phyloP scores from a whole-genome alignment of 1,284 basidiomycete species.

The Cutaneotrichosporon spelunceum region DNA sequence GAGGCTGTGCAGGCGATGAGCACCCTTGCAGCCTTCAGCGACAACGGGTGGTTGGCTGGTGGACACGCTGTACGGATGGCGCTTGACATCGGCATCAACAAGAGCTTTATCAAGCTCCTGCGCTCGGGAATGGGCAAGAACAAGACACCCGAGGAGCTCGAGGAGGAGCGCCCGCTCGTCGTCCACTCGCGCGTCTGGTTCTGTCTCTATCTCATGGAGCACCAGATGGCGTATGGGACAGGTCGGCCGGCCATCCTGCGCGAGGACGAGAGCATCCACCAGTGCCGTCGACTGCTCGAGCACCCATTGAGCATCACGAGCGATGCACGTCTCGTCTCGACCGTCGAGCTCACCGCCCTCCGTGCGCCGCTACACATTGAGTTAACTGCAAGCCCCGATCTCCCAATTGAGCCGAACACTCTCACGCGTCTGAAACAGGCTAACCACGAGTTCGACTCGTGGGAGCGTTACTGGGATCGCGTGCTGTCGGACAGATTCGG shows the following conservation, averaged over 20 bases:
- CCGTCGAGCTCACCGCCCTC: conserved; percentile 55
- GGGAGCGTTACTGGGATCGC: conserved; percentile 52
- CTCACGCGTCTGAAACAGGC: conserved; percentile 50
- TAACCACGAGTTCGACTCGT: conserved; percentile 50
- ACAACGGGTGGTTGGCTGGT: conserved; percentile 85
- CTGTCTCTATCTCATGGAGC: conserved; percentile 83
- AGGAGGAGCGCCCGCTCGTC: conserved; percentile 73
- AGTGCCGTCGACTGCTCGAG: conserved; percentile 73
- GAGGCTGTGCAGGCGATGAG: conserved; percentile 89
- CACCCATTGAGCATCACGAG: conserved; percentile 86
- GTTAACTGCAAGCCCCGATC: conserved; percentile 46
- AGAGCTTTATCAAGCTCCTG: conserved; percentile 78
- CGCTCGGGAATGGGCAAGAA: conserved; percentile 66
- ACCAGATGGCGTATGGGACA: conserved; percentile 91
- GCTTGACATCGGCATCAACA: conserved; percentile 83
- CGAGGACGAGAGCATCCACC: conserved; percentile 82
- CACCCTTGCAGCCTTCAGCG: conserved; percentile 82
- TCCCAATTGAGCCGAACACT: conserved; percentile 47
- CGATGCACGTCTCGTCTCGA: conserved; percentile 90
- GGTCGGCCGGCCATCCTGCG: conserved; percentile 85
- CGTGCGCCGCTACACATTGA: conserved; percentile 49
- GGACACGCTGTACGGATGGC: conserved; percentile 89
- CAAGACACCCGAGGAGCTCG: conserved; percentile 57
- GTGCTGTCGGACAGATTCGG: conserved; percentile 46
- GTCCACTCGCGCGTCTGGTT: conserved; percentile 82